Evolutionary conservation across 2,329 filamentous ascomycete species (phyloP).

Genomic region (Periconia sp.): DNA sequence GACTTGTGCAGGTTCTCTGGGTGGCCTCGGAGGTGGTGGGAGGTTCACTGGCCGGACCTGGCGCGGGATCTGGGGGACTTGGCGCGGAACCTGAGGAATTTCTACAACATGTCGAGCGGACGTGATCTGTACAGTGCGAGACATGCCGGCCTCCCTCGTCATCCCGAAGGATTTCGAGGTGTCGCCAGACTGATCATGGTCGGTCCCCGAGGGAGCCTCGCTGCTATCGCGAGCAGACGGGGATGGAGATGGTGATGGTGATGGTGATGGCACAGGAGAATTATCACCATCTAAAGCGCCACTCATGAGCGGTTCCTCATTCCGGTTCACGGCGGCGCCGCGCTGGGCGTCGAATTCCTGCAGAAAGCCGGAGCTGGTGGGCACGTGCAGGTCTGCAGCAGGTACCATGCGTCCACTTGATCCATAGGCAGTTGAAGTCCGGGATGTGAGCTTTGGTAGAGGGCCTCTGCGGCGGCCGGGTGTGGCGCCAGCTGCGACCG

Average conservation of each 20-base stretch:
- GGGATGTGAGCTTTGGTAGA: conserved; percentile 37
- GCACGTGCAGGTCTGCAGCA: conserved; percentile 34
- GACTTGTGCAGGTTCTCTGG: no score
- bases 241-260: no score
- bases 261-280: conserved; percentile 20
- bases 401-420: conserved; percentile 38
- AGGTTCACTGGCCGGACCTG: no score
- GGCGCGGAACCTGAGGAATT: no score
- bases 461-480: conserved; percentile 27
- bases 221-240: no score
- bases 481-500: conserved; percentile 21
- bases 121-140: no score
- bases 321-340: conserved; percentile 30
- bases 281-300: conserved; percentile 16
- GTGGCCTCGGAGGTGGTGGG: no score
- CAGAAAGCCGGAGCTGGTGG: conserved; percentile 36
- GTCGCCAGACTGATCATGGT: no score
- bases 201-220: no score
- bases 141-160: conserved; percentile 41
- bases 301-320: conserved; percentile 21
- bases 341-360: conserved; percentile 40
- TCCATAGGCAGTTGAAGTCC: conserved; percentile 45
- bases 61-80: no score
- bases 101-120: no score
- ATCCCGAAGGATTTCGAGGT: conserved; percentile 43